A percentile compares a stretch with the other conserved stretches of the same genome.
These are phyloP conservation scores for Farysia itapuensis DNA, from an alignment of 1,284 basidiomycete genomes.

Conservation along the genomic window DNA sequence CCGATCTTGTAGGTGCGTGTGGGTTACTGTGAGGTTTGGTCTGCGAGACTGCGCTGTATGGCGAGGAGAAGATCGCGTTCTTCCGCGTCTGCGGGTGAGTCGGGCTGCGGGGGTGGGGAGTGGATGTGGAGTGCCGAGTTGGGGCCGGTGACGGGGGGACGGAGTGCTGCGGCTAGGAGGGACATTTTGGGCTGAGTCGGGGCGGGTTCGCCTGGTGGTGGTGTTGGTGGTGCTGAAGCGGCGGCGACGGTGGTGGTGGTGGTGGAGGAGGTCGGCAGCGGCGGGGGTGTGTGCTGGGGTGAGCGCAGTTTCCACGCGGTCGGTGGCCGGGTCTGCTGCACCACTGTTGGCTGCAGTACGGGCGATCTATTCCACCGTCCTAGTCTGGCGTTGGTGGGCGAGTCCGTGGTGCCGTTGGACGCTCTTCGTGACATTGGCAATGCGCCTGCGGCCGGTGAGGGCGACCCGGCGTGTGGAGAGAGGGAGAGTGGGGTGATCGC, in stretches of 20 bases:
- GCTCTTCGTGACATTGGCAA: neutral
- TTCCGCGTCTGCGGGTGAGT: conserved; percentile 4
- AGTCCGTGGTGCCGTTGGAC: neutral
- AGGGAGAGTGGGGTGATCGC: conserved; percentile 1
- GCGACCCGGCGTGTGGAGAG: neutral
- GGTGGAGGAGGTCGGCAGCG: neutral
- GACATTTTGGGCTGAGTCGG: neutral
- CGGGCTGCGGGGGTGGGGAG: neutral
- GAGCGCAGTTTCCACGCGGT: neutral
- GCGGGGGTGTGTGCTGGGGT: neutral
- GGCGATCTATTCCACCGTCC: neutral
- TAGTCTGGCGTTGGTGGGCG: neutral
- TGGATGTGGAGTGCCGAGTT: too few species aligned
- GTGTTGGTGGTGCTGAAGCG: too few species aligned
- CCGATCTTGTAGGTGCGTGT: too few species aligned
- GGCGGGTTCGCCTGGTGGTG: too few species aligned
- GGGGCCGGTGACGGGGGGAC: neutral
- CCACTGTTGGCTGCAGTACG: neutral
- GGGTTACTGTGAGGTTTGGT: too few species aligned
- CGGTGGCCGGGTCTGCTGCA: neutral
- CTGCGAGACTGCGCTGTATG: conserved; percentile 49
- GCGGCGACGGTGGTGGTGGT: too few species aligned
- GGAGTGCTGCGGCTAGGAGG: neutral
- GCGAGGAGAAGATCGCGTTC: conserved; percentile 49
- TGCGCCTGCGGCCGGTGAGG: neutral